Evolutionary conservation across 306 rosid genomes (phyloP).

Genomic region (Dryas drummondii): DNA sequence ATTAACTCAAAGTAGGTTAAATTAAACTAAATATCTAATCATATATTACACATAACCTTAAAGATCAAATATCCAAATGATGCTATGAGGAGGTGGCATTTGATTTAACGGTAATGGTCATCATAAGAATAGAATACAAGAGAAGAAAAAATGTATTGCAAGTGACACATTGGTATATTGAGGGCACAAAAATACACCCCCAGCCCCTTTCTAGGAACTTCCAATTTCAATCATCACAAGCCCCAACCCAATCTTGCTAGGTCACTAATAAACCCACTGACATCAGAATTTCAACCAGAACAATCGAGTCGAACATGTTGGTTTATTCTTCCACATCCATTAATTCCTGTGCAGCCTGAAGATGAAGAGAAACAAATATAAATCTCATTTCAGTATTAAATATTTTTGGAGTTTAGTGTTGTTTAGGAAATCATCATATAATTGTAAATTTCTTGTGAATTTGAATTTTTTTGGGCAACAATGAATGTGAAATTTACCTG

Average conservation of each 20-base stretch:
- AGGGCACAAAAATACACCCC: not conserved
- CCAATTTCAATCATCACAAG: not conserved
- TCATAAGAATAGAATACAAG: too few species aligned
- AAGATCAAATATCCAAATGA: too few species aligned
- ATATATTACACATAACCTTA: not conserved
- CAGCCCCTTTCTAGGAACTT: not conserved
- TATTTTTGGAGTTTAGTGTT: too few species aligned
- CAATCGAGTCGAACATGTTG: constrained; percentile 56
- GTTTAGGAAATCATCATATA: not conserved
- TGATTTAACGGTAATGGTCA: too few species aligned
- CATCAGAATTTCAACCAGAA: constrained; percentile 16
- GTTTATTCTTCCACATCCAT: constrained; percentile 83
- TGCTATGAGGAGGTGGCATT: too few species aligned
- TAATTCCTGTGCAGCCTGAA: constrained; percentile 53
- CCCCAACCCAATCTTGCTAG: not conserved
- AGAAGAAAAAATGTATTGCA: too few species aligned
- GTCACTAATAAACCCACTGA: not conserved
- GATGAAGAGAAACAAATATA: not conserved
- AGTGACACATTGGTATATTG: too few species aligned
- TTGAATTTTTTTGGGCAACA: not conserved
- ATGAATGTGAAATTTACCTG: constrained; percentile 46
- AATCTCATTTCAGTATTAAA: too few species aligned
- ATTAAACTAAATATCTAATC: not conserved
- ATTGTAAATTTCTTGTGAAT: not conserved
- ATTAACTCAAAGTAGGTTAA: not conserved